These are phyloP conservation scores for Striga hermonthica DNA, from an alignment of 305 asterid species.

Conservation along the genomic window DNA sequence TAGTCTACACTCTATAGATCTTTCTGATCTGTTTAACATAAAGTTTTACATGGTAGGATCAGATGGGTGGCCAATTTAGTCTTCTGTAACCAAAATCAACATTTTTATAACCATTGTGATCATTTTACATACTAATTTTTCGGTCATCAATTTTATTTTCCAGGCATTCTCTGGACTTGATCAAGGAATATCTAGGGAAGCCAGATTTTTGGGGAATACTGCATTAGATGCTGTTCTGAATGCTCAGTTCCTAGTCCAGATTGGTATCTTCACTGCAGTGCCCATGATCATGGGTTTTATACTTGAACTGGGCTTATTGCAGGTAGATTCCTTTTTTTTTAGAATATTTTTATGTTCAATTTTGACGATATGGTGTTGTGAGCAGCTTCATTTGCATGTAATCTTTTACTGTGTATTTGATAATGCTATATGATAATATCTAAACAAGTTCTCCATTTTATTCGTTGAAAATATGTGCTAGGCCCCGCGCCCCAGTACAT, in stretches of 20 bases:
- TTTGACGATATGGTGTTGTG: slow-evolving; percentile 18
- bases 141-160: slow-evolving; percentile 17
- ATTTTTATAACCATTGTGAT: slow-evolving; percentile 16
- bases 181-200: slow-evolving; percentile 61
- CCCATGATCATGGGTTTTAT: slow-evolving; percentile 98
- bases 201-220: slow-evolving; percentile 66
- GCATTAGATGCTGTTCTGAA: slow-evolving; percentile 82
- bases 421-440: too few species aligned
- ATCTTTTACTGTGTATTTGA: neutral
- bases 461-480: neutral
- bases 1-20: neutral
- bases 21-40: slow-evolving; percentile 4
- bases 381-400: slow-evolving; percentile 8
- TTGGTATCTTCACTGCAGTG: slow-evolving; percentile 94
- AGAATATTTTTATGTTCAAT: slow-evolving; percentile 11
- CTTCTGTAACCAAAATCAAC: neutral
- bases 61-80: neutral
- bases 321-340: slow-evolving; percentile 47
- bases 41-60: slow-evolving; percentile 9
- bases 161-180: slow-evolving; percentile 99
- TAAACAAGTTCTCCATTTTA: too few species aligned
- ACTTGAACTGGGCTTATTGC: slow-evolving; percentile 82
- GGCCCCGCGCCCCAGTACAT: neutral
- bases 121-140: slow-evolving; percentile 7
- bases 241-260: slow-evolving; percentile 97